Evolutionary conservation across 106 monocot genomes (phyloP).

Genomic region (Apostasia ramifera): DNA sequence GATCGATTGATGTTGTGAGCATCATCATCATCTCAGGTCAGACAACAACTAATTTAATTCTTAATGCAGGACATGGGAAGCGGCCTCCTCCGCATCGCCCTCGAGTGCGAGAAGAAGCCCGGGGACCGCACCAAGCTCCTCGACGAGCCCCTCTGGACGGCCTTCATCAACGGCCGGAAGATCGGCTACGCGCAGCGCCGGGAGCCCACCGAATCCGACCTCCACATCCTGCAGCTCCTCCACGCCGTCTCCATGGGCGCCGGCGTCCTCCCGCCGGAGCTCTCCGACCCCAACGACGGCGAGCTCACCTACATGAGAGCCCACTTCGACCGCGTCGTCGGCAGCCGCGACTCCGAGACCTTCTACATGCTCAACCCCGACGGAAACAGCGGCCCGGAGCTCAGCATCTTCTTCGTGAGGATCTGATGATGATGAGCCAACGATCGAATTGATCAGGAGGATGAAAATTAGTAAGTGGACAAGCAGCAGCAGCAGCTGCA

Average conservation of each 20-base stretch:
- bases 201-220: constrained; percentile 57
- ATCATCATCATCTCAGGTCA: too few species aligned
- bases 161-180: constrained; percentile 59
- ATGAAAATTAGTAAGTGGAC: too few species aligned
- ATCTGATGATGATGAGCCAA: constrained; percentile 18
- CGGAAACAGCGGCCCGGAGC: constrained; percentile 63
- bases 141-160: constrained; percentile 80
- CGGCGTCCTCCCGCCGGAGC: constrained; percentile 65
- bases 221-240: constrained; percentile 69
- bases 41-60: too few species aligned
- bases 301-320: constrained; percentile 90
- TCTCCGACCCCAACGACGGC: constrained; percentile 44
- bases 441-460: too few species aligned
- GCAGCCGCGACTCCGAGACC: constrained; percentile 86
- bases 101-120: constrained; percentile 89
- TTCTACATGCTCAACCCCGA: constrained; percentile 95
- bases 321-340: constrained; percentile 62
- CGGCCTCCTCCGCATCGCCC: constrained; percentile 64
- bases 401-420: constrained; percentile 91
- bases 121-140: constrained; percentile 41
- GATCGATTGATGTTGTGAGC: too few species aligned
- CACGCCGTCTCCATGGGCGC: constrained; percentile 91
- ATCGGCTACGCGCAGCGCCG: constrained; percentile 55
- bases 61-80: constrained; percentile 50
- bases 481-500: too few species aligned